Evolutionary conservation across 257 asterid species (phyloP), one percentile per base, ranked within the genome.

Genomic region (Rauvolfia tetraphylla): DNA sequence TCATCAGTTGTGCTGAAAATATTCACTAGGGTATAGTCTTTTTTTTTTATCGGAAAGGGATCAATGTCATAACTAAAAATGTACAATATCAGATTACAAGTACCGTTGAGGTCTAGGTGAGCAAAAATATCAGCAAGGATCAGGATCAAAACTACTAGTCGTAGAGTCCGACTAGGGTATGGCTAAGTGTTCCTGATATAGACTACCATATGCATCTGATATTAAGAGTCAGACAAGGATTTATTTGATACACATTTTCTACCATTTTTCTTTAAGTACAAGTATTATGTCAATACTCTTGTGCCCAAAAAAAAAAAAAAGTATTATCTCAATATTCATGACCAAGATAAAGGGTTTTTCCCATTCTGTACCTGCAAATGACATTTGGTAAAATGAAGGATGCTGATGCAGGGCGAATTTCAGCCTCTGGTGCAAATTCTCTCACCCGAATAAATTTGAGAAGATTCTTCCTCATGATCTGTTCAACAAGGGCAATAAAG

Each of bases 371-470:
- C 98, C 98, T 92, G 99, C 99, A 95, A 80, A 91, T 87, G 81
- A 92, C 92, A 74, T 95, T 91, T 44, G 99, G 98, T 73, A 95
- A 83, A 54, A 80, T 88, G 79, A 91, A 85, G 76, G 95, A 83
- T 76, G 80, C 44, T 41, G 85, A 81, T 25, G 58, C 81, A 75
- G 81, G 79, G 7, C 74, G 85, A 82, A 95, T 89, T 84, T 90
- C 96, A 49, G 99, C 98, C 89, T 95, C 98, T 2, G 97, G 96
- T 79, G 97, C 97, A 59, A 92, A 95, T 86, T 95, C 99, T 84
- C 96, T 88, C 66, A 95, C 84, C 42, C 92, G 95, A 44, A 92
- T 91, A 84, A 81, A 83, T 81, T 90, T 95, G 79, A 95, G 79
- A 78, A 95, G 95, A 85, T 95, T 95, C 84, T 93, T 91, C 88